These are phyloP conservation scores for Boletus vermiculosoides DNA, from an alignment of 768 basidiomycete genomes.

Conservation along the genomic window DNA sequence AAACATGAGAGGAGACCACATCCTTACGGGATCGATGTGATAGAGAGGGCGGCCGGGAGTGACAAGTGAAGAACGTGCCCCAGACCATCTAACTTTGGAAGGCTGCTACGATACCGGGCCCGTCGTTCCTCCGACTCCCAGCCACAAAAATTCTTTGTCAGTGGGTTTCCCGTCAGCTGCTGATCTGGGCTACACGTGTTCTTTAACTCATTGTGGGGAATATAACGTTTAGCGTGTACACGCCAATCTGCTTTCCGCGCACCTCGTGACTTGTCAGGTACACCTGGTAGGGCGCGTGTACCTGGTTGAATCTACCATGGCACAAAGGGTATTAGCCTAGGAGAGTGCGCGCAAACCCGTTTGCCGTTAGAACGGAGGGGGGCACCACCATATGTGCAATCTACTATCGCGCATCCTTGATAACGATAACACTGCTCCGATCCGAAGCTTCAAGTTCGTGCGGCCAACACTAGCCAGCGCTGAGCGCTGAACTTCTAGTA, in stretches of 20 bases:
- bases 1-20: neutral
- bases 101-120: neutral
- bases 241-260: constrained; percentile 7
- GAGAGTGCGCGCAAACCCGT: neutral
- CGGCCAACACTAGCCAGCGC: neutral
- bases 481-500: neutral
- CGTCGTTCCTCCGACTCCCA: neutral
- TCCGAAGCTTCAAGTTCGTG: neutral
- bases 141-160: neutral
- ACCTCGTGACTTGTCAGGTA: constrained; percentile 12
- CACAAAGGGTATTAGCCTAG: neutral
- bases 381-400: neutral
- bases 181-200: constrained; percentile 18
- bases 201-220: constrained; percentile 27
- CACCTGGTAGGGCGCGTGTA: neutral
- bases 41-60: constrained; percentile 9
- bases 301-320: constrained; percentile 2
- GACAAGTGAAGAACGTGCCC: constrained; percentile 9
- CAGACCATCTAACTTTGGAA: constrained; percentile 4
- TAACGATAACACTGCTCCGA: neutral
- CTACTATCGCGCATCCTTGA: constrained; percentile 1
- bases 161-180: neutral
- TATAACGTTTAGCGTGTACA: constrained; percentile 17
- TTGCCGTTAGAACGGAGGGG: neutral
- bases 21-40: constrained; percentile 12